phyloP scores from a whole-genome alignment of 371 early-diverging fungal species.

The Actinomucor elegans region DNA sequence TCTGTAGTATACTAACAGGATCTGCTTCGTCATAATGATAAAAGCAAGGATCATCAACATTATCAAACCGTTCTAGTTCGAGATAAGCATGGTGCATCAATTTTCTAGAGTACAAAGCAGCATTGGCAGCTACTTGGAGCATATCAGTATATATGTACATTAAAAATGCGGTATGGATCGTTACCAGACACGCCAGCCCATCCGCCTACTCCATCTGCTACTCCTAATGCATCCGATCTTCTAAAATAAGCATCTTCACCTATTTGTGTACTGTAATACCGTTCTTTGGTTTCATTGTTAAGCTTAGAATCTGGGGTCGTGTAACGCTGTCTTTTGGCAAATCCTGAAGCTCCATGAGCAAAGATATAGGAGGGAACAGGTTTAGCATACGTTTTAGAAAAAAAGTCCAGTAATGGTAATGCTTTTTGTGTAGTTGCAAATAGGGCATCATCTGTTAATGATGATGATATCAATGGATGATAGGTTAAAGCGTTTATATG shows the following conservation, averaged over 20 bases:
- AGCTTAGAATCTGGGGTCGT: constrained; percentile 19
- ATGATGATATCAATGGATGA: not conserved
- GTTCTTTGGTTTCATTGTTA: not conserved
- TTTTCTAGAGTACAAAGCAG: constrained; percentile 83
- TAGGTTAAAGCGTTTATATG: not conserved
- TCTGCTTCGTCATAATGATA: constrained; percentile 41
- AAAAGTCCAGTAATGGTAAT: constrained; percentile 24
- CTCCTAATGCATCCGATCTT: constrained; percentile 71
- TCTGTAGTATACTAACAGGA: constrained; percentile 69
- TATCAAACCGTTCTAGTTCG: constrained; percentile 73
- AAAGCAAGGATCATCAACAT: constrained; percentile 27
- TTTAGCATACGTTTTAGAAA: constrained; percentile 15
- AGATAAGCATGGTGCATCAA: constrained; percentile 86
- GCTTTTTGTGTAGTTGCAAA: no score
- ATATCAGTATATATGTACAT: not conserved
- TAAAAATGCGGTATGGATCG: not conserved
- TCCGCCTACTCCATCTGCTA: constrained; percentile 82
- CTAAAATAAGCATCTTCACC: constrained; percentile 80
- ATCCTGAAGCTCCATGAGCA: constrained; percentile 72
- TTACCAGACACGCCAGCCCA: constrained; percentile 56
- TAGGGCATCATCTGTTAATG: no score
- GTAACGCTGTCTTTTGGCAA: constrained; percentile 60
- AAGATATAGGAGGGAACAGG: constrained; percentile 59
- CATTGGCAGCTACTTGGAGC: constrained; percentile 65
- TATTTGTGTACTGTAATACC: constrained; percentile 55